A percentile compares a stretch with the other conserved stretches of the same genome.
These are phyloP conservation scores for Exophiala alcalophila DNA, from an alignment of 2,329 filamentous ascomycete genomes.

Conservation along the genomic window DNA sequence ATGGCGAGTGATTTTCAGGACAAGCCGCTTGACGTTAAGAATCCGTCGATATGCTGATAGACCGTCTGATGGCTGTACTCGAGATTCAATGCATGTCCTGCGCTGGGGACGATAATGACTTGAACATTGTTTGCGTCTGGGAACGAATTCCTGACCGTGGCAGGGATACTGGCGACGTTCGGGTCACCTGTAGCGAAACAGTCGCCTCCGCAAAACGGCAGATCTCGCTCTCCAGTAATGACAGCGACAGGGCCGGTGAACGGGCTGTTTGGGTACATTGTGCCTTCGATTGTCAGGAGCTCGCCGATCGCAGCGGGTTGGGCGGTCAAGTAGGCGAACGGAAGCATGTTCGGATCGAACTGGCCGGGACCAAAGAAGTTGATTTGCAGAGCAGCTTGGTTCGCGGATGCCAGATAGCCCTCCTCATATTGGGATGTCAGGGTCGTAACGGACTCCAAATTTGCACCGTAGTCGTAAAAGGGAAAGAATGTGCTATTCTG, in stretches of 20 bases:
- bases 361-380: slow-evolving; percentile 50
- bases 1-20: background rate
- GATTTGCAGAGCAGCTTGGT: slow-evolving; percentile 48
- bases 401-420: slow-evolving; percentile 44
- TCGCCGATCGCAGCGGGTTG: slow-evolving; percentile 60
- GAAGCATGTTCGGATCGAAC: slow-evolving; percentile 55
- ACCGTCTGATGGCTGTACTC: slow-evolving; percentile 43
- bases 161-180: slow-evolving; percentile 44
- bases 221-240: slow-evolving; percentile 54
- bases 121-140: slow-evolving; percentile 50
- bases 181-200: slow-evolving; percentile 49
- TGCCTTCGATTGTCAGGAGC: slow-evolving; percentile 53
- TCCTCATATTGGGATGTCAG: slow-evolving; percentile 55
- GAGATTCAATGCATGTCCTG: slow-evolving; percentile 53
- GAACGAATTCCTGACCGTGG: slow-evolving; percentile 43
- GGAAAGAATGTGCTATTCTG: slow-evolving; percentile 47
- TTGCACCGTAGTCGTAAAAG: slow-evolving; percentile 29
- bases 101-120: slow-evolving; percentile 53
- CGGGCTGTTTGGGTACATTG: slow-evolving; percentile 30
- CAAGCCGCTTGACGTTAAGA: slow-evolving; percentile 9
- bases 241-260: slow-evolving; percentile 58
- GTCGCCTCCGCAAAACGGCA: slow-evolving; percentile 62
- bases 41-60: slow-evolving; percentile 32
- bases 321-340: slow-evolving; percentile 46
- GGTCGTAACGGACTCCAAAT: slow-evolving; percentile 21